Conservation (phyloP, 495 filamentous ascomycete species). For the Xylaria palmicola region DNA sequence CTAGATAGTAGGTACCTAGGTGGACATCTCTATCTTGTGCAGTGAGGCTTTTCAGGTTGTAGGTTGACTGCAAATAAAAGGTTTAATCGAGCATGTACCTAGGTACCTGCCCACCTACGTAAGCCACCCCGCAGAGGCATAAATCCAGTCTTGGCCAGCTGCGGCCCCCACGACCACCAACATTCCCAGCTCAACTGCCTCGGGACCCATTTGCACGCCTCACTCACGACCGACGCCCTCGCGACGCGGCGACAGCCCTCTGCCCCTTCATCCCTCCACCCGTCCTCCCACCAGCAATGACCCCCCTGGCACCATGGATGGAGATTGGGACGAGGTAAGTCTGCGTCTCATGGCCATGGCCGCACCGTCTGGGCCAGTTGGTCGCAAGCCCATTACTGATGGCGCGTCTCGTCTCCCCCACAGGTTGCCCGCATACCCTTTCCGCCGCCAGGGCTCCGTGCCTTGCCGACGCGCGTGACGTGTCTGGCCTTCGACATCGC, state of each 20-base stretch:
- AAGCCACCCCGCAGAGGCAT: too few relatives aligned
- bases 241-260: background rate
- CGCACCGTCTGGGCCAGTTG: too few relatives aligned
- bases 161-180: too few relatives aligned
- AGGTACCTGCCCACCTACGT: too few relatives aligned
- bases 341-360: background rate
- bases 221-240: background rate
- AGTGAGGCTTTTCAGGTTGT: too few relatives aligned
- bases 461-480: conserved; percentile 62
- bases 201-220: too few relatives aligned
- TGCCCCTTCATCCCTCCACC: background rate
- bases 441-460: conserved; percentile 63
- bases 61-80: too few relatives aligned
- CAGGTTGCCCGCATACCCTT: conserved; percentile 71
- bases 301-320: conserved; percentile 47
- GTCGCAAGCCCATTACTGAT: conserved; percentile 6
- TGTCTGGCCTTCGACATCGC: conserved; percentile 82
- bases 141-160: too few relatives aligned
- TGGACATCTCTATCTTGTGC: too few relatives aligned
- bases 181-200: too few relatives aligned
- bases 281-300: conserved; percentile 22
- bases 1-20: too few relatives aligned
- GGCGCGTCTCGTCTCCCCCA: conserved; percentile 12
- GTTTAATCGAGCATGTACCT: too few relatives aligned
- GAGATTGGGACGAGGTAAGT: conserved; percentile 64